Evolutionary conservation across 495 filamentous ascomycete species (phyloP).

Genomic region (Xylaria flabelliformis): DNA sequence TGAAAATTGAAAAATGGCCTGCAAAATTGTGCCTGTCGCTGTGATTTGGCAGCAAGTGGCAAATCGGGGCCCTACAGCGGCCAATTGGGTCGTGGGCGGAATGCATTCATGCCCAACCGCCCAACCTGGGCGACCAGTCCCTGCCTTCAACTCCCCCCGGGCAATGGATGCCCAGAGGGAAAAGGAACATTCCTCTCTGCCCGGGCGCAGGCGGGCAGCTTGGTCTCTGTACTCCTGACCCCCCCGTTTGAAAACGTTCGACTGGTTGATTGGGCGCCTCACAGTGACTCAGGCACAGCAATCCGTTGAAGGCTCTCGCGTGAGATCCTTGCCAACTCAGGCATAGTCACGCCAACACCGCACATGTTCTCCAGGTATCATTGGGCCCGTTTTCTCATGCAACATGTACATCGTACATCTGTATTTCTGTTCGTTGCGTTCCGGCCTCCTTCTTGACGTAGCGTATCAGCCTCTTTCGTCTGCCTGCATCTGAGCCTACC

Average conservation of each 20-base stretch:
- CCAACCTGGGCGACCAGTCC: constrained; percentile 20
- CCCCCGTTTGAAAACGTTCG: constrained; percentile 27
- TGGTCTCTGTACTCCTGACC: constrained; percentile 9
- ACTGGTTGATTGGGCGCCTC: constrained; percentile 30
- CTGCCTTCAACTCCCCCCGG: constrained; percentile 2
- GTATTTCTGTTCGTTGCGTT: constrained; percentile 26
- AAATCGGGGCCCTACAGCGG: constrained; percentile 22
- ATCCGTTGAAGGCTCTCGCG: constrained; percentile 16
- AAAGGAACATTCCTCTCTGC: constrained; percentile 1
- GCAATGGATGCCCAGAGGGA: not conserved
- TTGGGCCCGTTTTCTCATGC: constrained; percentile 18
- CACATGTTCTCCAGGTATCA: constrained; percentile 13
- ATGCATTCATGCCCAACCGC: constrained; percentile 33
- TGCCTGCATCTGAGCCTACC: constrained; percentile 27
- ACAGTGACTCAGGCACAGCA: constrained; percentile 30
- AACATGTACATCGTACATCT: constrained; percentile 23
- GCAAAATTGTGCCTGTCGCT: constrained; percentile 10
- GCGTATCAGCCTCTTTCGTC: constrained; percentile 32
- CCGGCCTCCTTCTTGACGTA: constrained; percentile 26
- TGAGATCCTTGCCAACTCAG: constrained; percentile 27
- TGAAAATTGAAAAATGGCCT: constrained; percentile 16
- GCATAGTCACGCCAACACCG: constrained; percentile 24
- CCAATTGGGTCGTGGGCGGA: constrained; percentile 16
- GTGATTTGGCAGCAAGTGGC: constrained; percentile 30
- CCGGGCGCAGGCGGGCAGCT: not conserved